Evolutionary conservation across 169 alveolate genomes (phyloP).

Genomic region (Cyclospora cayetanensis): DNA sequence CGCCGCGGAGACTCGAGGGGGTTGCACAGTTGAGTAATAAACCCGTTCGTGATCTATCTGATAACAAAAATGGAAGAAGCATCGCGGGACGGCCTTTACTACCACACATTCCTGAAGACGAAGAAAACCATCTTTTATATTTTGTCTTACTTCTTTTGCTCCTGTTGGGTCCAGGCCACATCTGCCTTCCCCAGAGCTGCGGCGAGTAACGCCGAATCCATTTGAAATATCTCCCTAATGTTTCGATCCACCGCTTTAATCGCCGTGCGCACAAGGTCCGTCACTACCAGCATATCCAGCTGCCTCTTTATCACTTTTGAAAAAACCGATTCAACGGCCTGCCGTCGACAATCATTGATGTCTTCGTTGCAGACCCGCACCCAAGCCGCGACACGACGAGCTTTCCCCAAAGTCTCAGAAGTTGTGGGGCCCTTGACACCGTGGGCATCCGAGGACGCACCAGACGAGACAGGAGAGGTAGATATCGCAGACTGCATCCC

Average conservation of each 20-base stretch:
- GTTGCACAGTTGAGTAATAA: neutral
- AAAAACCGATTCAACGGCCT: slow-evolving; percentile 52
- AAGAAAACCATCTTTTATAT: neutral
- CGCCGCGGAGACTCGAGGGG: neutral
- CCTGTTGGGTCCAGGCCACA: slow-evolving; percentile 56
- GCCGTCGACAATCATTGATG: slow-evolving; percentile 12
- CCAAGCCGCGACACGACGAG: neutral
- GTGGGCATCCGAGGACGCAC: too few species aligned
- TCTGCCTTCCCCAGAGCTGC: neutral
- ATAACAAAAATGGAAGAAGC: neutral
- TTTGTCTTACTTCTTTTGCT: slow-evolving; percentile 42
- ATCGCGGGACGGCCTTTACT: neutral
- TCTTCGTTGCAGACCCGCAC: slow-evolving; percentile 53
- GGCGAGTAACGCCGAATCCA: neutral
- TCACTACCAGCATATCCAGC: neutral
- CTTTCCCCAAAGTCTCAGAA: too few species aligned
- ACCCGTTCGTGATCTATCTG: neutral
- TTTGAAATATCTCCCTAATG: slow-evolving; percentile 29
- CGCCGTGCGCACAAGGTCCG: slow-evolving; percentile 37
- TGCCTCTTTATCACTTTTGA: slow-evolving; percentile 29
- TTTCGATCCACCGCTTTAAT: slow-evolving; percentile 55
- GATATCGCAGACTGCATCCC: too few species aligned
- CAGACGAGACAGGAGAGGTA: too few species aligned
- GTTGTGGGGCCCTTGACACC: too few species aligned
- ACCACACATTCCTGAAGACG: neutral